Evolutionary conservation across 108 stramenopile genomes (phyloP), one percentile per base, ranked within the genome.

Genomic region (Nitzschia inconspicua): DNA sequence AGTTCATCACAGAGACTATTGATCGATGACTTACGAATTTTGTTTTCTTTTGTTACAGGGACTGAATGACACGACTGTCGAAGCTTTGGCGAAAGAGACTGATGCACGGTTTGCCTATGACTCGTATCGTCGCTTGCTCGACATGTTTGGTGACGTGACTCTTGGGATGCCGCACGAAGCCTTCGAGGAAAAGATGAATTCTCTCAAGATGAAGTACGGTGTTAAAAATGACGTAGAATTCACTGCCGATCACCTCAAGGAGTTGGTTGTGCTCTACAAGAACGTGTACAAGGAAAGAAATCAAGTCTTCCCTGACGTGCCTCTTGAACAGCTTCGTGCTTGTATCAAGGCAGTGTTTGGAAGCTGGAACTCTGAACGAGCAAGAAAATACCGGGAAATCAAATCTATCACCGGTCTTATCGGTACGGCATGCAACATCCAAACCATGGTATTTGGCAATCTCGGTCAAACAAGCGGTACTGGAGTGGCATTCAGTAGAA

Each of bases 381-480:
- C 93, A 11, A 81, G 89, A 55, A 84, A 84, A 60, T 94, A 94
- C 62, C 73, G 90, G 8, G 86, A 89, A 47, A 82, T 89, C 58
- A 82, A 94, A 48, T 60, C 73, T 60, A 88, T 94, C 57, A 76
- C 69, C 28, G 76, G 73, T 35, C 75, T 88, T 20, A 73, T 91
- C 49, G 84, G 84, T 31, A 86, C 81, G 26, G 84, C 85, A 10
- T 76, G 76, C 22, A 86, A 85, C 57, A 74, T 85, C 40, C 84
- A 85, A 47, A 74, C 83, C 19, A 90, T 91, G 90, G 90, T 88
- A 8, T 94, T 89, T 75, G 94, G 94, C 39, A 92, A 95, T 63
- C 80, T 83, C 68, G 88, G 85, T 46, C 48, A 69, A 31, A 77
- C 66, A 30, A 80, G 72, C 13, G 91, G 94, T 0, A 95, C 91